Evolutionary conservation across 176 grass and related monocot species (phyloP).

Genomic region (Areca catechu): DNA sequence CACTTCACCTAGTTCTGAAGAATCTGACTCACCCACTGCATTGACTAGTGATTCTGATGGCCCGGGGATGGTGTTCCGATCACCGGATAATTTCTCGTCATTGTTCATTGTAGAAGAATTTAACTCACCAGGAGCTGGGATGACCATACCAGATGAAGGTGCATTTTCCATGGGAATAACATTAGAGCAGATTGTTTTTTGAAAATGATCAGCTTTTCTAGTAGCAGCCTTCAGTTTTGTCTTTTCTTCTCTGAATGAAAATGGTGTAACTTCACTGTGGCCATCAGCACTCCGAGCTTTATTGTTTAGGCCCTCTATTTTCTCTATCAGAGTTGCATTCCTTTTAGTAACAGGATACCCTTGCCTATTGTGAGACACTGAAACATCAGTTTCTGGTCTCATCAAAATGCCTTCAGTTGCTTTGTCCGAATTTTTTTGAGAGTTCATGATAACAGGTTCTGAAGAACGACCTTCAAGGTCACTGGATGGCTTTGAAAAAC

Average conservation of each 20-base stretch:
- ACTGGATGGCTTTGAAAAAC: constrained; percentile 1
- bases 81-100: constrained; percentile 1
- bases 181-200: constrained; percentile 20
- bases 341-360: constrained; percentile 55
- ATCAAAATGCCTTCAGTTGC: constrained; percentile 30
- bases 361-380: constrained; percentile 17
- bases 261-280: constrained; percentile 26
- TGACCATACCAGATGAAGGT: constrained; percentile 13
- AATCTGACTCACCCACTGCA: constrained; percentile 26
- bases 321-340: constrained; percentile 73
- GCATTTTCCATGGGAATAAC: constrained; percentile 5
- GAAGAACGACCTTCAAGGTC: background rate
- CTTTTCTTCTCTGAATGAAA: constrained; percentile 37
- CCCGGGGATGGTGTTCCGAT: constrained; percentile 20
- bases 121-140: constrained; percentile 10
- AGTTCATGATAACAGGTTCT: constrained; percentile 20
- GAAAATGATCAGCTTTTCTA: constrained; percentile 29
- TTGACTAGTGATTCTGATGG: constrained; percentile 22
- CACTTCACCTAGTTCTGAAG: constrained; percentile 13
- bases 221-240: constrained; percentile 18
- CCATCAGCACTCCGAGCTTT: constrained; percentile 60
- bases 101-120: constrained; percentile 19
- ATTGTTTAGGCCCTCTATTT: constrained; percentile 86
- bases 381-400: constrained; percentile 29
- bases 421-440: constrained; percentile 19